Base-by-base conservation (phyloP, 2,329 filamentous ascomycete genomes). In the Paraphoma chrysanthemicola region DNA sequence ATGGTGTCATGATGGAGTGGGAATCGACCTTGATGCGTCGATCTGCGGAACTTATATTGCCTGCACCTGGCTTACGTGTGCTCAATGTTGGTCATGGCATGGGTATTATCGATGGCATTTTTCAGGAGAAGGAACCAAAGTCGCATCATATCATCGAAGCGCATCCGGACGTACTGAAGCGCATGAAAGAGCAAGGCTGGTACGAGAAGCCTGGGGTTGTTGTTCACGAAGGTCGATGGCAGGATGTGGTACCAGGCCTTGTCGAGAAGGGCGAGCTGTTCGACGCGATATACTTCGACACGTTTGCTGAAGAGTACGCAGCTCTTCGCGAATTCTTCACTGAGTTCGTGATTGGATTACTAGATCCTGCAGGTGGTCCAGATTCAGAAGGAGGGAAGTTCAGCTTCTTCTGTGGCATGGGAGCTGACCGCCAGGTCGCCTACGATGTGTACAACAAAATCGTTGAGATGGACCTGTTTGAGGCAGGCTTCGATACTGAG, bases 391-490 rank as follows among this genome's bases (percentile, higher is more conserved):
- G 79, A 16, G 84, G 84, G 0, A 80, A 78, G 45, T 88, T 87
- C 74, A 83, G 86, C 31, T 88, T 88, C 77, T 89, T 88, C 74
- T 87, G 88, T 64, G 86, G 95, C 0, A 87, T 98, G 55, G 95
- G 95, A 0, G 95, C 95, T 2, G 95, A 99, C 78, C 84, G 95
- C 44, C 89, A 89, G 75, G 89, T 98, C 59, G 97, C 92, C 78
- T 98, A 98, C 77, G 95, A 98, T 79, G 93, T 99, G 23, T 98
- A 98, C 78, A 91, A 89, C 51, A 92, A 91, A 72, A 78, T 98
- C 2, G 90, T 92, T 1, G 94, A 98, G 78, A 89, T 97, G 83
- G 93, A 98, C 77, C 82, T 96, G 18, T 87, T 90, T 60, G 93
- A 98, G 66, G 92, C 92, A 9, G 93, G 93, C 0, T 86, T 97